phyloP scores from a whole-genome alignment of 2,329 filamentous ascomycete genomes.

The Cordyceps cicadae region DNA sequence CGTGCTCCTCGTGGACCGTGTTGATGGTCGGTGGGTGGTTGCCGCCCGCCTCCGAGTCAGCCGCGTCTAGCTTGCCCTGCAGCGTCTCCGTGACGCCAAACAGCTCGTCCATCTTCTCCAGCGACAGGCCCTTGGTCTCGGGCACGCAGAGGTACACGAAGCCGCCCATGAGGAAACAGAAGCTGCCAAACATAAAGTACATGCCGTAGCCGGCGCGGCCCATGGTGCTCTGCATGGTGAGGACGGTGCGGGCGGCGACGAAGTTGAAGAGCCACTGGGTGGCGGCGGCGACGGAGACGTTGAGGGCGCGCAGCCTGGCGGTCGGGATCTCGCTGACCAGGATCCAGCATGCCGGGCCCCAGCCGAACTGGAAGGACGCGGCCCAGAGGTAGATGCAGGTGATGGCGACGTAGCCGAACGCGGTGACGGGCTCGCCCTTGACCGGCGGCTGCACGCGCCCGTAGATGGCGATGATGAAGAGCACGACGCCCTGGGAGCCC shows the following conservation, averaged over 20 bases:
- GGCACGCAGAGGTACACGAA: conserved; percentile 62
- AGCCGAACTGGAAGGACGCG: conserved; percentile 59
- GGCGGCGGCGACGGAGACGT: conserved; percentile 59
- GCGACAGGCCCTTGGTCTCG: conserved; percentile 58
- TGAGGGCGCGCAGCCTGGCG: conserved; percentile 55
- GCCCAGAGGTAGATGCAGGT: conserved; percentile 67
- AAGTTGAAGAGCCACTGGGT: conserved; percentile 72
- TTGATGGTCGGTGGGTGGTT: not conserved
- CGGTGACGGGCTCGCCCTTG: conserved; percentile 43
- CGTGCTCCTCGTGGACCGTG: conserved; percentile 1
- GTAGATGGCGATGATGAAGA: conserved; percentile 67
- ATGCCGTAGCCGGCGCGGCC: conserved; percentile 42
- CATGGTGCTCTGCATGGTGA: conserved; percentile 56
- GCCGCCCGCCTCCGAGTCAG: conserved; percentile 20
- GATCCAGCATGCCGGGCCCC: conserved; percentile 67
- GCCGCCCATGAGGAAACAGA: conserved; percentile 56
- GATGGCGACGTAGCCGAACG: conserved; percentile 62
- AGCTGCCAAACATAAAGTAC: conserved; percentile 61
- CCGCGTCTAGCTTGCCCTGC: conserved; percentile 24
- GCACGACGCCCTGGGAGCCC: conserved; percentile 50
- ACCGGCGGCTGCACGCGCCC: conserved; percentile 53
- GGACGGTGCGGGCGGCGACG: conserved; percentile 58
- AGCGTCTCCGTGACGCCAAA: conserved; percentile 48
- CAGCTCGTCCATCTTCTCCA: conserved; percentile 60
- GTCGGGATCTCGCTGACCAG: conserved; percentile 62